phyloP scores from a whole-genome alignment of 2,329 filamentous ascomycete genomes.

The Bipolaris zeicola region DNA sequence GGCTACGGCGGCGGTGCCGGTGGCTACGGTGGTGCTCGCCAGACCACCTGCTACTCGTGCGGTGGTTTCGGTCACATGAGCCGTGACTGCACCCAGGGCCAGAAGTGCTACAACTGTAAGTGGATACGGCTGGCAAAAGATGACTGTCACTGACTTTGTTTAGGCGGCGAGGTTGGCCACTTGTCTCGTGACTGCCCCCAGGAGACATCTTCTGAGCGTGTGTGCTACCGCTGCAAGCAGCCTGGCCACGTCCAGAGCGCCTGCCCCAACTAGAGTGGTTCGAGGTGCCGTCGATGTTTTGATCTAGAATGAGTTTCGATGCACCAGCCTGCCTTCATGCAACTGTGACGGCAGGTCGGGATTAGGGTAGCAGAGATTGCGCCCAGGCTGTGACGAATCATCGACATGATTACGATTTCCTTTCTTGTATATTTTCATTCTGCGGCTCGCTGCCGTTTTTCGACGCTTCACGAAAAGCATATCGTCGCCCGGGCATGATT shows the following conservation, averaged over 20 bases:
- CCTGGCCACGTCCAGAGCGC: slow-evolving; percentile 90
- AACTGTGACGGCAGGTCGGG: slow-evolving; percentile 25
- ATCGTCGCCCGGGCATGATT: slow-evolving; percentile 46
- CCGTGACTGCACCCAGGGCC: slow-evolving; percentile 96
- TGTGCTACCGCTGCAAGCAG: slow-evolving; percentile 96
- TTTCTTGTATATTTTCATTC: slow-evolving; percentile 49
- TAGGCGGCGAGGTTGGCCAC: slow-evolving; percentile 84
- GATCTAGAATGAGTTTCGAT: slow-evolving; percentile 39
- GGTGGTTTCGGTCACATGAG: slow-evolving; percentile 97
- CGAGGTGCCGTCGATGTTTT: slow-evolving; percentile 36
- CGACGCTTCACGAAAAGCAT: slow-evolving; percentile 47
- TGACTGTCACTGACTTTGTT: slow-evolving; percentile 29
- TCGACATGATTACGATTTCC: slow-evolving; percentile 47
- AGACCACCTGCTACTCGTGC: slow-evolving; percentile 90
- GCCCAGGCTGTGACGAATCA: slow-evolving; percentile 37
- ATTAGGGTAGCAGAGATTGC: slow-evolving; percentile 36
- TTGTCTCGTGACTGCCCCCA: slow-evolving; percentile 95
- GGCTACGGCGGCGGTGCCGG: slow-evolving; percentile 49
- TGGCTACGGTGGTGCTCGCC: slow-evolving; percentile 51
- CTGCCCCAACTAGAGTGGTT: slow-evolving; percentile 76
- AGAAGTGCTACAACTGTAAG: slow-evolving; percentile 99
- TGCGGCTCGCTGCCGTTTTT: slow-evolving; percentile 48
- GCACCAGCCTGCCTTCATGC: slow-evolving; percentile 26
- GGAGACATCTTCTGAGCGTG: slow-evolving; percentile 87
- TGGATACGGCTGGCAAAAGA: slow-evolving; percentile 8